A percentile compares a stretch with the other conserved stretches of the same genome.
phyloP scores from a whole-genome alignment of 2,329 filamentous ascomycete species.

The Cytospora schulzeri region DNA sequence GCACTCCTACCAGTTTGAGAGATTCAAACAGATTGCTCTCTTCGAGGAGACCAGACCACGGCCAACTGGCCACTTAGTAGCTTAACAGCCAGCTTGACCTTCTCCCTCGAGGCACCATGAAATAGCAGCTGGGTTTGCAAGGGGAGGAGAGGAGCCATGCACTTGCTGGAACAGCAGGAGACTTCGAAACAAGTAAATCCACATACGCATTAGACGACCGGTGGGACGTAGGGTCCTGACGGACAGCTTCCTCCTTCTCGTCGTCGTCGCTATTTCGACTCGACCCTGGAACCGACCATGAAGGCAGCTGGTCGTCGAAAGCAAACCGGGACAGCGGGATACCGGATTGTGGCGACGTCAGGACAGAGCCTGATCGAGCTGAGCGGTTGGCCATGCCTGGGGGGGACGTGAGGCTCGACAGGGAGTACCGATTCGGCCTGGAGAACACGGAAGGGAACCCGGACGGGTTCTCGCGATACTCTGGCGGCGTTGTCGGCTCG shows the following conservation, averaged over 20 bases:
- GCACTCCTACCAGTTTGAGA: neutral
- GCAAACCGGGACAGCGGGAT: slow-evolving; percentile 58
- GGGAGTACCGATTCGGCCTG: slow-evolving; percentile 77
- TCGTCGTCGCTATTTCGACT: slow-evolving; percentile 90
- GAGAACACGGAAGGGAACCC: slow-evolving; percentile 81
- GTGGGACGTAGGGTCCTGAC: slow-evolving; percentile 70
- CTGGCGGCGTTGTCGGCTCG: slow-evolving; percentile 94
- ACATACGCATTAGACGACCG: slow-evolving; percentile 81
- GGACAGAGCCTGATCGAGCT: slow-evolving; percentile 74
- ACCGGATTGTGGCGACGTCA: slow-evolving; percentile 74
- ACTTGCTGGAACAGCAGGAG: neutral
- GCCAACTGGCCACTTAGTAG: neutral
- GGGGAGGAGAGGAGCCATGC: neutral
- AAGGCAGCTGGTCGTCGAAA: slow-evolving; percentile 69
- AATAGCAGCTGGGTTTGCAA: neutral
- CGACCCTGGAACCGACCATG: slow-evolving; percentile 83
- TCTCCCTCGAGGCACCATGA: neutral
- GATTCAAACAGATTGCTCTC: neutral
- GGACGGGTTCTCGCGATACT: slow-evolving; percentile 73
- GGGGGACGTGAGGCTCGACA: slow-evolving; percentile 82
- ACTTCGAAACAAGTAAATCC: slow-evolving; percentile 17
- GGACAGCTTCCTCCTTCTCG: slow-evolving; percentile 76
- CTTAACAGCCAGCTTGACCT: neutral
- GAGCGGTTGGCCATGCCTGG: slow-evolving; percentile 74
- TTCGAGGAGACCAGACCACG: neutral